Evolutionary conservation across 2,329 filamentous ascomycete genomes (phyloP).

Genomic region (Fusarium acutatum): DNA sequence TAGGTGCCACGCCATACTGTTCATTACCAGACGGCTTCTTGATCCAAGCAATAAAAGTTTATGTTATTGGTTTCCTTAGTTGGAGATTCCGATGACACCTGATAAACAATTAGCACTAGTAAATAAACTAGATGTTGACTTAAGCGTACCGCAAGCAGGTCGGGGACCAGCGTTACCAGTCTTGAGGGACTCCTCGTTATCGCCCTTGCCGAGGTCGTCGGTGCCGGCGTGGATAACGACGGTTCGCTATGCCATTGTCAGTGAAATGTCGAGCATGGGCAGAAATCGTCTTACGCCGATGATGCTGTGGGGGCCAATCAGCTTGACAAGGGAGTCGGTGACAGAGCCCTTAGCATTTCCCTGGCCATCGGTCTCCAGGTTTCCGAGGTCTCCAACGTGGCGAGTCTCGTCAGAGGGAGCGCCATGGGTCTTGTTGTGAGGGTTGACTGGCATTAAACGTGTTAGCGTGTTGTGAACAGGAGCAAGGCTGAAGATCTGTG

Average conservation of each 20-base stretch:
- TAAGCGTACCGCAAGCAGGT: conserved; percentile 86
- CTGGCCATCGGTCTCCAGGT: conserved; percentile 94
- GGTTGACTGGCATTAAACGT: conserved; percentile 78
- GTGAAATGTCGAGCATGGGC: neutral
- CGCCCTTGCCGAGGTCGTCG: conserved; percentile 94
- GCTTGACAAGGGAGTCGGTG: conserved; percentile 85
- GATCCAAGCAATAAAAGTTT: conserved; percentile 7
- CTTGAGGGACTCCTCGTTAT: conserved; percentile 94
- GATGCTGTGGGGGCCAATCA: conserved; percentile 95
- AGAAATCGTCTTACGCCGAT: conserved; percentile 73
- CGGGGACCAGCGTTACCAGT: conserved; percentile 94
- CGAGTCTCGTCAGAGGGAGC: conserved; percentile 82
- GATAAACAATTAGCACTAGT: conserved; percentile 14
- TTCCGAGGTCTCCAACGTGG: conserved; percentile 97
- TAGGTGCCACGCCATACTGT: neutral
- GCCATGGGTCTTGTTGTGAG: conserved; percentile 90
- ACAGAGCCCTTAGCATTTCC: conserved; percentile 87
- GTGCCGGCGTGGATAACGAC: conserved; percentile 95
- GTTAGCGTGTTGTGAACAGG: conserved; percentile 11
- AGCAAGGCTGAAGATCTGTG: neutral
- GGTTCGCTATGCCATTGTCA: conserved; percentile 72
- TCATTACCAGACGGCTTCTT: neutral
- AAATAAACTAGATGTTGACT: neutral
- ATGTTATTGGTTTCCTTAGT: conserved; percentile 56
- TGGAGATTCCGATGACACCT: conserved; percentile 90